Evolutionary conservation across 2,329 filamentous ascomycete genomes (phyloP).

Genomic region (Stachybotrys chartarum): DNA sequence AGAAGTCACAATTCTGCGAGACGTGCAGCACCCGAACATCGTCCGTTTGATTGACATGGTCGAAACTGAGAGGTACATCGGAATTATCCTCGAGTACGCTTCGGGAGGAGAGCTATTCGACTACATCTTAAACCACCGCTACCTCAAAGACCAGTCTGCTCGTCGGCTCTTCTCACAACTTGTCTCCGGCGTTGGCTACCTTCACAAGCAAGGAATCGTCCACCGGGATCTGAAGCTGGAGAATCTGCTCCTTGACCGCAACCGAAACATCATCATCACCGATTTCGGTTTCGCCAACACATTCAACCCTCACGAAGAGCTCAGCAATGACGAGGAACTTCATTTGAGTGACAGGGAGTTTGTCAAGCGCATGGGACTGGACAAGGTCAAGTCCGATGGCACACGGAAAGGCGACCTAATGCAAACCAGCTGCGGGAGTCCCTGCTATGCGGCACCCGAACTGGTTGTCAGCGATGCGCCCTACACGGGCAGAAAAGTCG

Average conservation of each 20-base stretch:
- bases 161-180: conserved; percentile 90
- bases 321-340: conserved; percentile 84
- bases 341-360: conserved; percentile 81
- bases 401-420: conserved; percentile 86
- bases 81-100: conserved; percentile 96
- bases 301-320: conserved; percentile 81
- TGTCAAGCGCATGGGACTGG: conserved; percentile 79
- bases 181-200: conserved; percentile 90
- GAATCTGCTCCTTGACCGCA: conserved; percentile 88
- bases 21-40: conserved; percentile 91
- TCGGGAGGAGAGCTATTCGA: conserved; percentile 97
- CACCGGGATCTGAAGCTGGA: conserved; percentile 96
- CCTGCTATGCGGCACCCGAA: conserved; percentile 95
- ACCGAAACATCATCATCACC: conserved; percentile 98
- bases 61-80: conserved; percentile 93
- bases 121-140: conserved; percentile 94
- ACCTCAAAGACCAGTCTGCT: conserved; percentile 88
- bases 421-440: conserved; percentile 98
- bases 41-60: conserved; percentile 97
- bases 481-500: conserved; percentile 95
- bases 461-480: conserved; percentile 94
- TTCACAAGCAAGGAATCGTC: conserved; percentile 98
- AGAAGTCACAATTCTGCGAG: conserved; percentile 85
- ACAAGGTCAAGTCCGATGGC: conserved; percentile 68
- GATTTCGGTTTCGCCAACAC: conserved; percentile 99